Conservation (phyloP, 2,329 filamentous ascomycete genomes). For the Aspergillus quadricinctus region DNA sequence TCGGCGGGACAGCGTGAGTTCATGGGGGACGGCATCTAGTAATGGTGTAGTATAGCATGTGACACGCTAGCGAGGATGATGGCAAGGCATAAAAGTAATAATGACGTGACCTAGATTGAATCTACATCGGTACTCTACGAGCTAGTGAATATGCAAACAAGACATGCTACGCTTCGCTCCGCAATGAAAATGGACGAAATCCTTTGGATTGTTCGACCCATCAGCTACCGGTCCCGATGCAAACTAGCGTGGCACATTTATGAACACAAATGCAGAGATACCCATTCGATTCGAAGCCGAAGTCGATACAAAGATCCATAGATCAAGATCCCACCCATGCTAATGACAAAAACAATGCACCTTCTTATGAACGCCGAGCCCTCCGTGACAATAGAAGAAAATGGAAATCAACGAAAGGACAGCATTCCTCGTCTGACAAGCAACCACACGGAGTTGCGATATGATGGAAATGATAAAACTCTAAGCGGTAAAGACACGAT, state of each 20-base stretch:
- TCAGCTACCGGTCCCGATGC: neutral
- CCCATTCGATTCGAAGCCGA: neutral
- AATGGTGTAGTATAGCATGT: neutral
- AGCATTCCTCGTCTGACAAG: neutral
- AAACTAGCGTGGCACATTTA: neutral
- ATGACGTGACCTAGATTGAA: neutral
- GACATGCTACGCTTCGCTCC: too few relatives aligned
- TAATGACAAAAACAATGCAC: conserved; percentile 13
- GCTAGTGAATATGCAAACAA: too few relatives aligned
- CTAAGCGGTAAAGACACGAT: conserved; percentile 48
- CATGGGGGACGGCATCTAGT: too few relatives aligned
- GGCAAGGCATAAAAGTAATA: too few relatives aligned
- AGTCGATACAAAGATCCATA: neutral
- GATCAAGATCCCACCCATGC: conserved; percentile 14
- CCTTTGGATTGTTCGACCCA: neutral
- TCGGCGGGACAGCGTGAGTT: neutral
- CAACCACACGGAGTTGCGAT: neutral
- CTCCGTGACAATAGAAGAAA: neutral
- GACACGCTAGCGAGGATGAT: neutral
- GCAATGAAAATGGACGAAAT: neutral
- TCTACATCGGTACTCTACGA: neutral
- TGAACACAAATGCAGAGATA: neutral
- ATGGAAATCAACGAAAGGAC: neutral
- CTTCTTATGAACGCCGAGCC: conserved; percentile 17
- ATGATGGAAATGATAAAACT: neutral